Evolutionary conservation across 78 protist species (phyloP), one percentile per base, ranked within the genome.

Genomic region (Blattamonas nauphoetae): DNA sequence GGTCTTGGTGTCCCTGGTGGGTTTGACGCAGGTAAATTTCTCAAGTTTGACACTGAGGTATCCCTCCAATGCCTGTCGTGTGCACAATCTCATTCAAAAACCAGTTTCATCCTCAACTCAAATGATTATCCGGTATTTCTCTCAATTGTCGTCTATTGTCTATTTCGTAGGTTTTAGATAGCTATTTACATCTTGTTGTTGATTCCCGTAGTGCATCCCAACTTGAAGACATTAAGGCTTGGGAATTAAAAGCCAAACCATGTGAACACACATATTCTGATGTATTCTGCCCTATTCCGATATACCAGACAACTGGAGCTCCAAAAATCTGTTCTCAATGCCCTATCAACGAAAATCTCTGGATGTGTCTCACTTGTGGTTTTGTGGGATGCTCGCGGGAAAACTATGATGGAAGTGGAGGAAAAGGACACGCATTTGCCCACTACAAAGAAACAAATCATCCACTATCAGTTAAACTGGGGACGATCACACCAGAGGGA

Each of bases 401-500:
- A 36, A 45, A 87, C 55, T 87, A 64, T 33, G 89, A 87, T 36
- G 89, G 89, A 4, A 79, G 84, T 29, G 89, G 89, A 11, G 89
- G 85, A 79, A 87, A 87, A 34, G 89, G 3, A 32, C 89, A 87
- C 84, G 89, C 77, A 34, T 1, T 41, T 36, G 35, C 33, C 2
- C 89, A 87, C 84, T 87, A 11, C 82, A 81, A 6, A 44, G 33
- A 2, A 42, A 71, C 87, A 6, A 4, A 4, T 21, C 89, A 87
- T 42, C 85, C 85, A 6, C 36, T 87, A 3, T 79, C 80, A 11
- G 86, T 78, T 36, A 87, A 87, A 42, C 38, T 87, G 38, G 89
- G 89, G 33, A 87, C 89, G 41, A 87, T 87, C 82, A 87, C 89
- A 41, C 81, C 81, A n/a, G 89, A 87, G n/a, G 89, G 89, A 33